Percentiles rank a stretch among this genome's conserved stretches.
These are phyloP conservation scores for Arctium lappa DNA, from an alignment of 129 eudicot species.

Conservation along the genomic window DNA sequence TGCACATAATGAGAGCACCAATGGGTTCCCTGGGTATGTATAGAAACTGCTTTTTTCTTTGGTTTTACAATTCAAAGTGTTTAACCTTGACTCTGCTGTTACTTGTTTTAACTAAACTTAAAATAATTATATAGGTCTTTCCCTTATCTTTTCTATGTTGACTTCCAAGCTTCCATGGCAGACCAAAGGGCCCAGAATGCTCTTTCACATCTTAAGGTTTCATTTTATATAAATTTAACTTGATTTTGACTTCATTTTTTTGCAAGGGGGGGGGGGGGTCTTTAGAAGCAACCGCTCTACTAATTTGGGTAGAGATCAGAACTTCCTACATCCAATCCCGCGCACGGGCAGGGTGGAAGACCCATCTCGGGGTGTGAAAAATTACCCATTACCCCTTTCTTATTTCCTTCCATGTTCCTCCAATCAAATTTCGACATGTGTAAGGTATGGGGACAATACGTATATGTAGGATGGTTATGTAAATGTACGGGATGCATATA, in stretches of 20 bases:
- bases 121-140: constrained; percentile 51
- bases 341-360: too few relatives aligned
- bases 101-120: constrained; percentile 4
- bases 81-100: background rate
- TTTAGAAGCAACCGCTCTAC: background rate
- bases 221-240: background rate
- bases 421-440: too few relatives aligned
- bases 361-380: too few relatives aligned
- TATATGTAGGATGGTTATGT: too few relatives aligned
- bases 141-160: constrained; percentile 87
- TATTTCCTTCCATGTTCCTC: too few relatives aligned
- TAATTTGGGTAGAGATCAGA: background rate
- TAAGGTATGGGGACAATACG: too few relatives aligned
- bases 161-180: constrained; percentile 98
- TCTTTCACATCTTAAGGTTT: constrained; percentile 79
- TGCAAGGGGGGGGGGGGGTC: background rate
- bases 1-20: constrained; percentile 46
- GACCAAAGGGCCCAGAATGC: constrained; percentile 94
- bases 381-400: too few relatives aligned
- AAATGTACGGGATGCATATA: too few relatives aligned
- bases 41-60: background rate
- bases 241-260: background rate
- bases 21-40: constrained; percentile 61
- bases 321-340: too few relatives aligned
- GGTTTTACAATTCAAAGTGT: background rate